These are phyloP conservation scores for Rickenella mellea DNA, from an alignment of 768 basidiomycete species.

Conservation along the genomic window DNA sequence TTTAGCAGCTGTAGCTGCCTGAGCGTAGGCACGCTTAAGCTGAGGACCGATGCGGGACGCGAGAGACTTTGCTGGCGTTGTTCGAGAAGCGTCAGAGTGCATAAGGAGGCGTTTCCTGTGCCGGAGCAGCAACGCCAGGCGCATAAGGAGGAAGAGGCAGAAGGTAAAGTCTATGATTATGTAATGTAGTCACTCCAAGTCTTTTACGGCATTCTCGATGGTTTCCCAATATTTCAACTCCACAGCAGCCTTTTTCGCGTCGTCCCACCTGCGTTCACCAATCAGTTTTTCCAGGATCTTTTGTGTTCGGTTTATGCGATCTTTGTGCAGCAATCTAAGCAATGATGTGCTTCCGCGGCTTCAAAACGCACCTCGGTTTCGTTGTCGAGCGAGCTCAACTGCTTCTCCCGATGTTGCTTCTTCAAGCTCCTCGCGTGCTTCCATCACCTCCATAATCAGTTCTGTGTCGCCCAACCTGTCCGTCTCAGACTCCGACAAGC, in stretches of 20 bases:
- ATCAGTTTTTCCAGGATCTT: slow-evolving; percentile 47
- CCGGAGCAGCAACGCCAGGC: slow-evolving; percentile 35
- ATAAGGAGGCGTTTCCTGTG: slow-evolving; percentile 50
- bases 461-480: slow-evolving; percentile 65
- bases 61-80: slow-evolving; percentile 14
- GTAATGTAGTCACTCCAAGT: too few relatives aligned
- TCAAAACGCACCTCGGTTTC: slow-evolving; percentile 47
- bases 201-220: slow-evolving; percentile 43
- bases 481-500: slow-evolving; percentile 48
- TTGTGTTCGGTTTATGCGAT: slow-evolving; percentile 2
- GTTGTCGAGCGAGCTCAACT: slow-evolving; percentile 39
- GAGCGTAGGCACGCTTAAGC: slow-evolving; percentile 40
- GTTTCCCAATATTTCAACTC: slow-evolving; percentile 67
- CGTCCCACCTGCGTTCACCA: slow-evolving; percentile 40
- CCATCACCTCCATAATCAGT: slow-evolving; percentile 72
- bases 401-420: slow-evolving; percentile 39
- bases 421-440: slow-evolving; percentile 69
- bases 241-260: slow-evolving; percentile 50
- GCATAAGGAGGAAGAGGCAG: slow-evolving; percentile 28
- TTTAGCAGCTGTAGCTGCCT: slow-evolving; percentile 28
- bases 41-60: slow-evolving; percentile 14
- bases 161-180: neutral
- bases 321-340: neutral
- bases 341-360: neutral
- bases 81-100: slow-evolving; percentile 40